Evolutionary conservation across 805 yeast species (phyloP), one percentile per base, ranked within the genome.

Genomic region (Candida caryicola): DNA sequence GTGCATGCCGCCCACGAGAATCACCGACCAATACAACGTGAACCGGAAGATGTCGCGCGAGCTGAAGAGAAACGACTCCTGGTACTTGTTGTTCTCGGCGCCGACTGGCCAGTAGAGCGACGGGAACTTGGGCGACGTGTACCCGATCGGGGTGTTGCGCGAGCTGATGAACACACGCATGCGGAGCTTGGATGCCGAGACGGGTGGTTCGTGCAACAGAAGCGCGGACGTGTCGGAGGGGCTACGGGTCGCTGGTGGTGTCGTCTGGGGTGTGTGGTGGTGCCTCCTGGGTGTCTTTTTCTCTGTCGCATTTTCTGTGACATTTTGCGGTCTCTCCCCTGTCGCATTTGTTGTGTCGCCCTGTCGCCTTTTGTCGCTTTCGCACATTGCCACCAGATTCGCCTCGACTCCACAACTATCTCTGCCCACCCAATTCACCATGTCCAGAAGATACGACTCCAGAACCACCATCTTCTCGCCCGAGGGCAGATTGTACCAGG

Each of bases 401-500:
- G n/a, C 23, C 32, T 10, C 3, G 26, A n/a, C n/a, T n/a, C n/a
- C n/a, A n/a, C n/a, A n/a, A n/a, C n/a, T n/a, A n/a, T 27, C 21
- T 15, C 14, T 13, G 16, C 23, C 16, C 21, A 23, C 39, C 30
- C 31, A 25, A 31, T 25, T n/a, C 31, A 39, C 23, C 27, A 77
- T 77, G 82, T 87, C 96, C 52, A 85, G 98, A 84, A 82, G 99
- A 78, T 93, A 93, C 88, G 99, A 93, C 69, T 85, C 96, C 45
- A 81, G 99, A 76, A 93, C 99, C 36, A 93, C 99, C 4, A 95
- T 93, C 57, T 93, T 93, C 69, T 91, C 98, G 28, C 99, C 99
- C 7, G 99, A 93, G 62, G 99, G 99, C 28, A 80, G 99, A 66
- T 75, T 93, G 41, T 93, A 93, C 67, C 99, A 93, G 69, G 91